Evolutionary conservation across 2,329 filamentous ascomycete species (phyloP).

Genomic region (Aspergillus udagawae): DNA sequence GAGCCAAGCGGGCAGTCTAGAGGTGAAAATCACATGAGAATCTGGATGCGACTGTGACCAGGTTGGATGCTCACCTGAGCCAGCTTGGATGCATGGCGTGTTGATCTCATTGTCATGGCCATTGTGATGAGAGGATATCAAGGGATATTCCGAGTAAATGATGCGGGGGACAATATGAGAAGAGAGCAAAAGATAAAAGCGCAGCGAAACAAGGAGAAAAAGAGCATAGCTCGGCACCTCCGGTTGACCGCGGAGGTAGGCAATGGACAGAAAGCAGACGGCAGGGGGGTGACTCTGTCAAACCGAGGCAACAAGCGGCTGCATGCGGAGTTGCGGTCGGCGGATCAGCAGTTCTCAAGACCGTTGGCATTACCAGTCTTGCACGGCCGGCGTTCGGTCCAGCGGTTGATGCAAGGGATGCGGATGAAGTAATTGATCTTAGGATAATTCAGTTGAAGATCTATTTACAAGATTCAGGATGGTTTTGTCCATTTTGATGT

Average conservation of each 20-base stretch:
- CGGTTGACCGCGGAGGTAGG: conserved; percentile 16
- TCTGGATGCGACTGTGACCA: background rate
- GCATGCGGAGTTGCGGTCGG: conserved; percentile 18
- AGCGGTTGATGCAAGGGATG: background rate
- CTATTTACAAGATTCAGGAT: background rate
- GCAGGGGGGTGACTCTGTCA: background rate
- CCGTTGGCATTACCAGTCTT: too few relatives aligned
- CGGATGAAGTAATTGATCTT: background rate
- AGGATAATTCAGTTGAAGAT: background rate
- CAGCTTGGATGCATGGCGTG: conserved; percentile 36
- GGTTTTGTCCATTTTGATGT: background rate
- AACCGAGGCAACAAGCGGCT: conserved; percentile 18
- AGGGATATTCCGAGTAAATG: background rate
- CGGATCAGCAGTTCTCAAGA: background rate
- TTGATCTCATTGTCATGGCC: conserved; percentile 32
- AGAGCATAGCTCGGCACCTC: background rate
- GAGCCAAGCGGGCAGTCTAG: conserved; percentile 14
- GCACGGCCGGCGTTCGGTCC: background rate
- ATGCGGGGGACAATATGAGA: background rate
- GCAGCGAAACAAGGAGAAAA: conserved; percentile 10
- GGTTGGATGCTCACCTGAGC: conserved; percentile 29
- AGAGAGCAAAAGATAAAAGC: background rate
- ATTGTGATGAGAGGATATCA: conserved; percentile 11
- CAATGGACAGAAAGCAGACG: background rate
- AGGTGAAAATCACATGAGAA: background rate